Evolutionary conservation across 2,329 filamentous ascomycete species (phyloP).

Genomic region (Fusarium beomiforme): DNA sequence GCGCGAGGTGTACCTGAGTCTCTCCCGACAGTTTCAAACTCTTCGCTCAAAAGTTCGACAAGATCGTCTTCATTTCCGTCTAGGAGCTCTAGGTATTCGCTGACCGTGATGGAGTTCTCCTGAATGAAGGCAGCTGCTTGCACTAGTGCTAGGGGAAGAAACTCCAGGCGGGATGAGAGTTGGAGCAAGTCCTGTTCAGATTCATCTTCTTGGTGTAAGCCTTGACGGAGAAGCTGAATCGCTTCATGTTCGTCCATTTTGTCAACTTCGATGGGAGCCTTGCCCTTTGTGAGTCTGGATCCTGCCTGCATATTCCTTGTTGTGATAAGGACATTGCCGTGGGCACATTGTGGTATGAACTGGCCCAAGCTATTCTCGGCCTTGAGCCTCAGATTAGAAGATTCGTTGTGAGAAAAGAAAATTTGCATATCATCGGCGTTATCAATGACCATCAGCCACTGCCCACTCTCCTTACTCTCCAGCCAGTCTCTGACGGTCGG

Average conservation of each 20-base stretch:
- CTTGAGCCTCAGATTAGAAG: fast-evolving
- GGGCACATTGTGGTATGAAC: slow-evolving; percentile 43
- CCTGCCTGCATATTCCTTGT: slow-evolving; percentile 49
- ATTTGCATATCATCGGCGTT: slow-evolving; percentile 37
- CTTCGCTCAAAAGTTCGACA: slow-evolving; percentile 41
- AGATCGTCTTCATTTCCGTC: slow-evolving; percentile 17
- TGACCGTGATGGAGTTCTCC: slow-evolving; percentile 40
- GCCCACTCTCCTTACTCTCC: neutral
- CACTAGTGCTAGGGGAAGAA: slow-evolving; percentile 48
- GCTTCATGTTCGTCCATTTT: slow-evolving; percentile 45
- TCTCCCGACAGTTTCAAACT: slow-evolving; percentile 45
- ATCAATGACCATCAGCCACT: slow-evolving; percentile 36
- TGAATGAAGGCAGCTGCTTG: slow-evolving; percentile 51
- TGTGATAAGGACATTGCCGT: slow-evolving; percentile 48
- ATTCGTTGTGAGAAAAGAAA: neutral
- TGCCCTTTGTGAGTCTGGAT: slow-evolving; percentile 35
- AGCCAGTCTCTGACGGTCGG: slow-evolving; percentile 47
- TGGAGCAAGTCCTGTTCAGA: neutral
- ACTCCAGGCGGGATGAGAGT: slow-evolving; percentile 42
- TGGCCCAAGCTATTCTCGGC: fast-evolving
- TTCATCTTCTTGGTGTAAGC: slow-evolving; percentile 11
- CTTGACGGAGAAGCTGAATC: slow-evolving; percentile 34
- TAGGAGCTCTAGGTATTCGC: slow-evolving; percentile 44
- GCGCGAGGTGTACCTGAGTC: slow-evolving; percentile 41
- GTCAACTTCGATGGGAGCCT: slow-evolving; percentile 36